Conservation (phyloP, 164 flowering plant species). For the Tinospora cordifolia region DNA sequence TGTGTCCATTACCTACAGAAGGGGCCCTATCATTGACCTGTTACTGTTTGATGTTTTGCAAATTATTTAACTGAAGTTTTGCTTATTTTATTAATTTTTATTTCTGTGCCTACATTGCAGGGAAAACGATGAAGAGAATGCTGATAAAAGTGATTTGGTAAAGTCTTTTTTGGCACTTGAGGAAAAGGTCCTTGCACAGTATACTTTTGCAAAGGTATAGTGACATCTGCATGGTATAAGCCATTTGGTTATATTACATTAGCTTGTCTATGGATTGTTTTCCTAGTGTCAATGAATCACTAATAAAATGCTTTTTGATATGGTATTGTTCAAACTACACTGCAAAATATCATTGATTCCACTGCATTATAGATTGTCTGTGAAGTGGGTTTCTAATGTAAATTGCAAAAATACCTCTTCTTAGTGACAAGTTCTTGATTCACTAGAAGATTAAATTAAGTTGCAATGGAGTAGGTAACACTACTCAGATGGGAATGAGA, state of each 20-base stretch:
- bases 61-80: not conserved
- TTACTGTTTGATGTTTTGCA: no score
- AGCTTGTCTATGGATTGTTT: not conserved
- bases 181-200: constrained; percentile 90
- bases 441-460: not conserved
- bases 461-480: not conserved
- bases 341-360: not conserved
- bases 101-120: constrained; percentile 26
- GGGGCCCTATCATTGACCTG: not conserved
- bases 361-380: not conserved
- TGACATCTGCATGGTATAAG: not conserved
- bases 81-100: not conserved
- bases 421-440: not conserved
- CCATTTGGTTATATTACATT: not conserved
- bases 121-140: constrained; percentile 60
- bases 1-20: not conserved
- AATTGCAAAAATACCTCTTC: not conserved
- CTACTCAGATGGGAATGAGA: no score
- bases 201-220: constrained; percentile 83
- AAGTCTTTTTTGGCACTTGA: constrained; percentile 82
- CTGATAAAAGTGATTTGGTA: constrained; percentile 63
- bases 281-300: not conserved
- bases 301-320: not conserved
- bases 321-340: not conserved
- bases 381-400: not conserved